These are phyloP conservation scores for Trypanosoma platydactyli DNA, from an alignment of 208 protist genomes.

Conservation along the genomic window DNA sequence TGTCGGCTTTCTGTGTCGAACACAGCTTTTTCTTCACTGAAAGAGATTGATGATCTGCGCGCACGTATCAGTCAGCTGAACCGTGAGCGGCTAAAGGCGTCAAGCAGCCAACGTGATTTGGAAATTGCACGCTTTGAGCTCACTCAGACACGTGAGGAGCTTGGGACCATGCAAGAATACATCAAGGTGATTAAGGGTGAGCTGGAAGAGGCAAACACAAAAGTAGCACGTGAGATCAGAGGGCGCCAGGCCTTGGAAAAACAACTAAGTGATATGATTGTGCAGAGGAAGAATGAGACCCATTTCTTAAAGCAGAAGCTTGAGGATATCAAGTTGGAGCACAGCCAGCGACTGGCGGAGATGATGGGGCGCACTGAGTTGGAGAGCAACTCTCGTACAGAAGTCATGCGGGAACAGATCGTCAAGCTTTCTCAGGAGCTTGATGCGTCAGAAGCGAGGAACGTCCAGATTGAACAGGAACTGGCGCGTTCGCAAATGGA, in stretches of 20 bases:
- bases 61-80: slow-evolving; percentile 66
- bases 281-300: slow-evolving; percentile 43
- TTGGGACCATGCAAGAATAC: slow-evolving; percentile 49
- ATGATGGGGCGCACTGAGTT: slow-evolving; percentile 55
- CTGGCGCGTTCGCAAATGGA: slow-evolving; percentile 14
- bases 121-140: slow-evolving; percentile 80
- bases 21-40: slow-evolving; percentile 59
- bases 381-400: slow-evolving; percentile 52
- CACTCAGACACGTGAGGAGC: slow-evolving; percentile 63
- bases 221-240: slow-evolving; percentile 47
- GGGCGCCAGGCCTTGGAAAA: slow-evolving; percentile 41
- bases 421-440: slow-evolving; percentile 23
- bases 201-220: slow-evolving; percentile 54
- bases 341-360: slow-evolving; percentile 50
- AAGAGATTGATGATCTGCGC: slow-evolving; percentile 85
- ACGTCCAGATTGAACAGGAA: slow-evolving; percentile 39
- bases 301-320: slow-evolving; percentile 65
- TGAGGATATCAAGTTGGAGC: slow-evolving; percentile 61
- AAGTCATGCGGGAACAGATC: slow-evolving; percentile 69
- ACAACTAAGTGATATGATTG: slow-evolving; percentile 33
- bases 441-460: slow-evolving; percentile 27
- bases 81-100: slow-evolving; percentile 74
- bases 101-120: slow-evolving; percentile 74
- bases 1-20: slow-evolving; percentile 57
- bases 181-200: slow-evolving; percentile 45